phyloP scores from a whole-genome alignment of 768 basidiomycete genomes.

The Pisolithus orientalis region DNA sequence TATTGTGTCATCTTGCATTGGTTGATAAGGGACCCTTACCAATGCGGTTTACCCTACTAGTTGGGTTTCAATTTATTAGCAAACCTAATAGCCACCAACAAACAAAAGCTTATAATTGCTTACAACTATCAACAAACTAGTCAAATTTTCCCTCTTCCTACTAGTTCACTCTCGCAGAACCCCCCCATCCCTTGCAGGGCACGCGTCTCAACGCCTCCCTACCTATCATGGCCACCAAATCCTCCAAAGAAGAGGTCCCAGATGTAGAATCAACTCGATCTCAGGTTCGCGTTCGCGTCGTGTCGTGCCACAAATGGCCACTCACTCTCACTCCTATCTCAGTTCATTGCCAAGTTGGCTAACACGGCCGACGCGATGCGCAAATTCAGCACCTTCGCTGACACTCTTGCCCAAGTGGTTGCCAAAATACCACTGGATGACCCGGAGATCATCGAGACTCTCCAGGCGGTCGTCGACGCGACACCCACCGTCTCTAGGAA shows the following conservation, averaged over 20 bases:
- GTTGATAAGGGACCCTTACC: slow-evolving; percentile 19
- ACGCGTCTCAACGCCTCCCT: slow-evolving; percentile 18
- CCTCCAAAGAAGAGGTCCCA: slow-evolving; percentile 16
- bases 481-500: slow-evolving; percentile 37
- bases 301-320: background rate
- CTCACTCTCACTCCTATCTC: slow-evolving; percentile 6
- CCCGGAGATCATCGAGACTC: slow-evolving; percentile 21
- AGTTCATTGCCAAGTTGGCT: slow-evolving; percentile 53
- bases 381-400: slow-evolving; percentile 53
- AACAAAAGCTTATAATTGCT: slow-evolving; percentile 34
- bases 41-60: slow-evolving; percentile 18
- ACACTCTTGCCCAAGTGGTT: slow-evolving; percentile 50
- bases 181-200: slow-evolving; percentile 11
- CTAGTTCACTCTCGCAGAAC: slow-evolving; percentile 19
- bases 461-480: slow-evolving; percentile 27
- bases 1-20: background rate
- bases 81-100: slow-evolving; percentile 33
- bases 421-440: slow-evolving; percentile 31
- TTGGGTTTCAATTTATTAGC: slow-evolving; percentile 30
- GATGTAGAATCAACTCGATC: slow-evolving; percentile 24
- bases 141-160: slow-evolving; percentile 35
- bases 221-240: slow-evolving; percentile 21
- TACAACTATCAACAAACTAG: slow-evolving; percentile 32
- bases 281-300: slow-evolving; percentile 21
- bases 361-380: slow-evolving; percentile 60